Evolutionary conservation across 1,139 yeast species (phyloP).

Genomic region (Eremothecium cymbalariae): DNA sequence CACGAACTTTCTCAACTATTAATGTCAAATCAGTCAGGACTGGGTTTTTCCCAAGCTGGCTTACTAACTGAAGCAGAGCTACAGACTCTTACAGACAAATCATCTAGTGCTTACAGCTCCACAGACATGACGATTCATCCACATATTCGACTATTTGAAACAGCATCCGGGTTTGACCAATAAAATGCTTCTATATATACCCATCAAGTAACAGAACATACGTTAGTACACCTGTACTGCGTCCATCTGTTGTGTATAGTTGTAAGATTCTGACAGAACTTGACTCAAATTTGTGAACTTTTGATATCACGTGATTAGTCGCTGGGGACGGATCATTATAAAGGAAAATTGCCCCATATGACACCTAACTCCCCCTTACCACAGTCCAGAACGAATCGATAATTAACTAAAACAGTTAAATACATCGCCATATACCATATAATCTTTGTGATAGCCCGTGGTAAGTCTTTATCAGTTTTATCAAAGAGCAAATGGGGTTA

Average conservation of each 20-base stretch:
- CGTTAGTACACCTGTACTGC: neutral
- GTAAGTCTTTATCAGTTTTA: too few relatives aligned
- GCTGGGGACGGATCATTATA: too few relatives aligned
- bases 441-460: too few relatives aligned
- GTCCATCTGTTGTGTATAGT: too few relatives aligned
- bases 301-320: too few relatives aligned
- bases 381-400: too few relatives aligned
- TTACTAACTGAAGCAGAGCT: slow-evolving; percentile 39
- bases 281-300: too few relatives aligned
- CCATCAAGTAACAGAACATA: neutral
- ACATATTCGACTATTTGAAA: slow-evolving; percentile 29
- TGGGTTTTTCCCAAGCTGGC: slow-evolving; percentile 21
- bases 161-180: slow-evolving; percentile 20
- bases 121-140: slow-evolving; percentile 22
- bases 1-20: slow-evolving; percentile 27
- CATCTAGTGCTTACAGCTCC: slow-evolving; percentile 38
- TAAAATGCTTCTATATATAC: neutral
- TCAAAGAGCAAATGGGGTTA: slow-evolving; percentile 34
- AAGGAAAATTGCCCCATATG: too few relatives aligned
- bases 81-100: slow-evolving; percentile 47
- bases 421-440: too few relatives aligned
- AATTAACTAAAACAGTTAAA: too few relatives aligned
- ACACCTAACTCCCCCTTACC: too few relatives aligned
- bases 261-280: too few relatives aligned
- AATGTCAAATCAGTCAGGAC: slow-evolving; percentile 27